Evolutionary conservation across 2,329 filamentous ascomycete genomes (phyloP), one percentile per base, ranked within the genome.

Genomic region (Zarea fungicola): DNA sequence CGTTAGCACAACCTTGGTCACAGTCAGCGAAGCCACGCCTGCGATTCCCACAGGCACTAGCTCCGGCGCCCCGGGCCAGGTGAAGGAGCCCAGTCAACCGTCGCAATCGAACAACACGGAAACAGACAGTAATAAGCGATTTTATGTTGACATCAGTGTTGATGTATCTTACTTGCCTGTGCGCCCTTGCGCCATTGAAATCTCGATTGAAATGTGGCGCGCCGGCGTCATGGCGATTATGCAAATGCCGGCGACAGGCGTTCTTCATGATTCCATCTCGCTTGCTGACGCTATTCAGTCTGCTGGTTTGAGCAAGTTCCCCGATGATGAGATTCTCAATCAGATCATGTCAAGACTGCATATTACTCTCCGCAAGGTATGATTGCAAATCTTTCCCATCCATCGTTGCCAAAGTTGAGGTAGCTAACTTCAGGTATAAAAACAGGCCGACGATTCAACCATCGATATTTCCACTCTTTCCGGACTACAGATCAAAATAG

Each of bases 331-430:
- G 16, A 2, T 48, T 21, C n/a, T 42, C n/a, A 28, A 23, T 26
- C 28, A 42, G 16, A 21, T 48, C 16, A 14, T 19, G 14, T 25
- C 45, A 11, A 28, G 29, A 5, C 16, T 48, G 19, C 28, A 35
- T 9, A 37, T 42, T 11, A 31, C n/a, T 14, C 45, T 48, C 34
- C 36, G 36, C 45, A 48, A 32, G 45, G 45, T 48, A 42, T 19
- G 43, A 22, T 14, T 16, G 31, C 18, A 28, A 11, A 13, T 41
- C n/a, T 19, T 41, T 2, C 29, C 5, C n/a, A 21, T n/a, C 13
- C 9, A n/a, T 14, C 13, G 25, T 29, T 2, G 3, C 6, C 8
- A 25, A 18, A 5, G 5, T 6, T 16, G n/a, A 21, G 26, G 39
- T 10, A 3, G 21, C 44, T 47, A 13, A 47, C 44, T n/a, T 22